These are phyloP conservation scores for Akanthomyces dipterigenus DNA, from an alignment of 2,329 filamentous ascomycete genomes.

Conservation along the genomic window DNA sequence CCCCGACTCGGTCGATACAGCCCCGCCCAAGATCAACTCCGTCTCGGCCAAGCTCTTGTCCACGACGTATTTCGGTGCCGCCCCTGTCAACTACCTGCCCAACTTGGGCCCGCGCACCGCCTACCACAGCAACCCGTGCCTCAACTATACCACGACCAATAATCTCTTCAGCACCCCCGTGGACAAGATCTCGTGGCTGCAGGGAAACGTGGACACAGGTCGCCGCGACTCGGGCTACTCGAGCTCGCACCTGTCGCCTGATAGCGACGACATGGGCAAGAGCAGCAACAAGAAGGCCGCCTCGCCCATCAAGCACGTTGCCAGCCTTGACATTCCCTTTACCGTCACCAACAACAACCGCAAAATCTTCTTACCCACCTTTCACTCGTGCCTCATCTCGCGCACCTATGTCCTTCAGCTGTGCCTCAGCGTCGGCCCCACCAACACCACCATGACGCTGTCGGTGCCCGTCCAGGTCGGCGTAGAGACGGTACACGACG, in stretches of 20 bases:
- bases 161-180: slow-evolving; percentile 31
- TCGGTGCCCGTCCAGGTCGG: slow-evolving; percentile 45
- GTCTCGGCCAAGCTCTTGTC: slow-evolving; percentile 45
- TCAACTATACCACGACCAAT: slow-evolving; percentile 41
- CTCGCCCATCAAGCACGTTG: slow-evolving; percentile 32
- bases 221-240: slow-evolving; percentile 50
- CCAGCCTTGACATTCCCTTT: slow-evolving; percentile 42
- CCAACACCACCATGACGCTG: slow-evolving; percentile 37
- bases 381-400: slow-evolving; percentile 51
- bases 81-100: slow-evolving; percentile 39
- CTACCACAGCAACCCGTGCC: slow-evolving; percentile 33
- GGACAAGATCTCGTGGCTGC: slow-evolving; percentile 34
- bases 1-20: slow-evolving; percentile 34
- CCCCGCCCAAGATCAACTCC: slow-evolving; percentile 41
- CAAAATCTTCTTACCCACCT: slow-evolving; percentile 48
- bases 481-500: slow-evolving; percentile 32
- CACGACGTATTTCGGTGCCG: slow-evolving; percentile 45
- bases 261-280: slow-evolving; percentile 29
- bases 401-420: slow-evolving; percentile 49
- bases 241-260: slow-evolving; percentile 32
- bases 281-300: slow-evolving; percentile 18
- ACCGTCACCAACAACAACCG: slow-evolving; percentile 38
- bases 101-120: slow-evolving; percentile 41
- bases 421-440: slow-evolving; percentile 34
- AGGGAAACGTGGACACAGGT: slow-evolving; percentile 24